Evolutionary conservation across 2,329 filamentous ascomycete genomes (phyloP).

Genomic region (Cadophora malorum): DNA sequence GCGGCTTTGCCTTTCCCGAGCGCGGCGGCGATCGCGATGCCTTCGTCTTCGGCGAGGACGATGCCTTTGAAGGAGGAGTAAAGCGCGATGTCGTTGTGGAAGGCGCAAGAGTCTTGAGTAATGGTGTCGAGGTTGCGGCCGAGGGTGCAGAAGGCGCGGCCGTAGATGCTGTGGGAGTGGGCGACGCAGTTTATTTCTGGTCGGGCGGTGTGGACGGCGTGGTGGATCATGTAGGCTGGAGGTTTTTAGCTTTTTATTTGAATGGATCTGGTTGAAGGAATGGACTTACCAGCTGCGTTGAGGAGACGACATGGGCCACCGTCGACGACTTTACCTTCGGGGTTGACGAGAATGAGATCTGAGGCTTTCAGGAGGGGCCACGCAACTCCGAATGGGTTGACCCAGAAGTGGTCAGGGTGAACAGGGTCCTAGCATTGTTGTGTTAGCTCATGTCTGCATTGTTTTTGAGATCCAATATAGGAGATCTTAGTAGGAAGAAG

Average conservation of each 20-base stretch:
- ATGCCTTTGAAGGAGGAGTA: constrained; percentile 57
- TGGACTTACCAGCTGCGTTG: constrained; percentile 42
- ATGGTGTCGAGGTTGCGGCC: constrained; percentile 65
- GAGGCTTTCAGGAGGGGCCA: constrained; percentile 60
- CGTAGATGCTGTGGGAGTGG: constrained; percentile 64
- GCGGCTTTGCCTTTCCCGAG: constrained; percentile 58
- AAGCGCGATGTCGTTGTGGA: constrained; percentile 52
- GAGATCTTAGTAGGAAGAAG: no score
- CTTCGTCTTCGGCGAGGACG: constrained; percentile 59
- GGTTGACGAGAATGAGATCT: constrained; percentile 71
- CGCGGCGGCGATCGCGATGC: constrained; percentile 53
- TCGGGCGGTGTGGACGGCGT: constrained; percentile 62
- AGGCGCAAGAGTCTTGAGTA: constrained; percentile 62
- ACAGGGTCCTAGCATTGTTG: constrained; percentile 43
- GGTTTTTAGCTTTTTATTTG: not conserved
- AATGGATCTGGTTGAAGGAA: not conserved
- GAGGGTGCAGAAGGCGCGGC: constrained; percentile 66
- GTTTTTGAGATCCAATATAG: no score
- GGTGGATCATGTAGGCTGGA: constrained; percentile 65
- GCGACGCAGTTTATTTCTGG: constrained; percentile 64
- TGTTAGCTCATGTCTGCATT: constrained; percentile 13
- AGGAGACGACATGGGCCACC: constrained; percentile 54
- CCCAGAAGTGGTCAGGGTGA: constrained; percentile 45
- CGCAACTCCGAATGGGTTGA: constrained; percentile 46
- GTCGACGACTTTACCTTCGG: constrained; percentile 66